Base-by-base conservation (phyloP, 2,329 filamentous ascomycete species). In the Colletotrichum sp. region DNA sequence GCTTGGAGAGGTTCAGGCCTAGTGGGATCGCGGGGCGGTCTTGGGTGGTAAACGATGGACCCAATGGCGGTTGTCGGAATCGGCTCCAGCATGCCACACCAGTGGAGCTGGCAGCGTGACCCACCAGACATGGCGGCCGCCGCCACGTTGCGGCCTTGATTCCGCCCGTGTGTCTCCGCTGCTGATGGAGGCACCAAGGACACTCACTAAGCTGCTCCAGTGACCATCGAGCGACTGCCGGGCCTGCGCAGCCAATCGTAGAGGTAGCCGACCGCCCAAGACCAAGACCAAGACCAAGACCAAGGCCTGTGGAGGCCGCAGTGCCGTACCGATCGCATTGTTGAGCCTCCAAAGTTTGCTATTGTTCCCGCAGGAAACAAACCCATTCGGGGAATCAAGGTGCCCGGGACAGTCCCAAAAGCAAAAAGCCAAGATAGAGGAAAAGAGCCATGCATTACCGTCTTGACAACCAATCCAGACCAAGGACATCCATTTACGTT, bases 121-220 rank as follows among this genome's bases (percentile, higher is more conserved):
- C 63, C 39, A 52, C 64, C 24, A n/a, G 10, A 18, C 24, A 67
- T 39, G 66, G 52, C 67, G 67, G 67, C 67, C 52, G 67, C 67
- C 67, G 67, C 67, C 67, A 69, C 67, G 67, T 60, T 69, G 52
- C 67, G 67, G 65, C 44, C 65, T 57, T 68, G 65, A 68, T 18
- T 26, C 63, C 28, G 21, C 34, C 34, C 49, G n/a, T 13, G 39
- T 44, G 39, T 44, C 39, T 44, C 39, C 39, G 39, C 39, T 44
- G 39, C 39, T 44, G 39, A 44, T n/a, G 39, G 39, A 44, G 39
- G 39, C 39, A 44, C 39, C 39, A 44, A n/a, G 18, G 39, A 18
- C 39, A 44, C 18, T 44, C 39, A n/a, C 39, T 60, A 26, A 60
- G 55, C 55, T 60, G 55, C 26, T 62, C 59, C 59, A 44, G 39